phyloP scores from a whole-genome alignment of 257 asterid species.

The Solanum ossicruentum region DNA sequence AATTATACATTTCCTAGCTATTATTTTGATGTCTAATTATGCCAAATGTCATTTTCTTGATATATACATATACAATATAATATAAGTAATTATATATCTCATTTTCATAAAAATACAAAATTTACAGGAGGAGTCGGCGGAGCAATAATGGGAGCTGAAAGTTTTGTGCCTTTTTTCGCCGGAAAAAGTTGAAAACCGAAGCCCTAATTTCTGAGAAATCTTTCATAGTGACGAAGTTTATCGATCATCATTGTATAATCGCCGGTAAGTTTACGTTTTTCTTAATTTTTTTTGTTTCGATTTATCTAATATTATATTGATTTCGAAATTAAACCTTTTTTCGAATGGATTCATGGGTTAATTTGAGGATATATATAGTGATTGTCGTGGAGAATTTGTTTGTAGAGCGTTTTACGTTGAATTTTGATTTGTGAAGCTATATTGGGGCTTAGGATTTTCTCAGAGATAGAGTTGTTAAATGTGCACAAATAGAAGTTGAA shows the following conservation, averaged over 20 bases:
- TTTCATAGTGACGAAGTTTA: neutral
- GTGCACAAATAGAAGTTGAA: neutral
- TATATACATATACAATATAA: neutral
- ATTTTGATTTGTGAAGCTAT: neutral
- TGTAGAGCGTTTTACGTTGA: neutral
- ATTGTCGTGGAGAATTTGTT: neutral
- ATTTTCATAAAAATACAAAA: neutral
- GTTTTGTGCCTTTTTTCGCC: neutral
- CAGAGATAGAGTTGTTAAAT: neutral
- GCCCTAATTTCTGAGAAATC: neutral
- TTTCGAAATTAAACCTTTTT: neutral
- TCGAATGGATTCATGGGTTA: neutral
- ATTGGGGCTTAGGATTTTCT: neutral
- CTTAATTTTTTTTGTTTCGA: neutral
- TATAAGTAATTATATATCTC: neutral
- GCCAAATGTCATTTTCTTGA: neutral
- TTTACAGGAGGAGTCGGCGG: neutral
- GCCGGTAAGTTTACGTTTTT: neutral
- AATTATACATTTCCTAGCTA: too few species aligned
- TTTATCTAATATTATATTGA: neutral
- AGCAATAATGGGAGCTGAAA: neutral
- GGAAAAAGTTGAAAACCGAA: neutral
- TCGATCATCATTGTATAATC: neutral
- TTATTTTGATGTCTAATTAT: neutral
- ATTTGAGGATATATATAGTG: neutral